Base-by-base conservation (phyloP, 805 yeast species). In the Saturnispora mendoncae region DNA sequence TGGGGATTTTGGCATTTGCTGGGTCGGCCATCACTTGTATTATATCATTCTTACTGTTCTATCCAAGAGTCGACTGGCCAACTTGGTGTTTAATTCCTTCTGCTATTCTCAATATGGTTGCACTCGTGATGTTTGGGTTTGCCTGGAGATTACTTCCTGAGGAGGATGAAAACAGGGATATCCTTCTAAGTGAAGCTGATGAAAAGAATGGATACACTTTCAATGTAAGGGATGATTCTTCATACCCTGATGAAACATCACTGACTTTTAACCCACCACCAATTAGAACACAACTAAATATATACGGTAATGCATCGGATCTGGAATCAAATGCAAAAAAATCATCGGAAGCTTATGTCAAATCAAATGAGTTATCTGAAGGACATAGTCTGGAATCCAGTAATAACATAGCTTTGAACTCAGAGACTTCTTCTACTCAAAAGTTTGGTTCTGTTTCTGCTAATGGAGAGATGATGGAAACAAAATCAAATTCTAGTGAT, bases 11-110 rank as follows among this genome's bases (percentile, higher is more conserved):
- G 9, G 65, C 78, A 0, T 78, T 80, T 54, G 46, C 76, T 13
- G 65, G 71, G 9, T 61, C 84, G 8, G 69, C 80, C 1, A 48
- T 81, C 31, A 60, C 71, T 19, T 73, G 81, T 41, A 60, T 83
- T 9, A 69, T 78, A 23, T 64, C 66, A 0, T 67, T 81, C 29
- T 51, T 84, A 38, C 61, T 76, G 13, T 83, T 79, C 56, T 71
- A 67, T 50, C 92, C 92, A 7, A 65, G 78, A 46, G 67, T 80
- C 14, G 60, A 68, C 6, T 83, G 88, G 88, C 68, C 78, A n/a
- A 68, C 79, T 7, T 83, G 90, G 88, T 55, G 79, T 26, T 65
- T 80, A 52, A 69, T 82, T 23, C 86, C 81, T 1, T 71, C 84
- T 4, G 80, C 84, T 10, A 80, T 68, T 0, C 59, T 78, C 41